Percentiles rank a stretch among this genome's conserved stretches.
Evolutionary conservation across 306 rosid genomes (phyloP).

Genomic region (Canavalia ensiformis): DNA sequence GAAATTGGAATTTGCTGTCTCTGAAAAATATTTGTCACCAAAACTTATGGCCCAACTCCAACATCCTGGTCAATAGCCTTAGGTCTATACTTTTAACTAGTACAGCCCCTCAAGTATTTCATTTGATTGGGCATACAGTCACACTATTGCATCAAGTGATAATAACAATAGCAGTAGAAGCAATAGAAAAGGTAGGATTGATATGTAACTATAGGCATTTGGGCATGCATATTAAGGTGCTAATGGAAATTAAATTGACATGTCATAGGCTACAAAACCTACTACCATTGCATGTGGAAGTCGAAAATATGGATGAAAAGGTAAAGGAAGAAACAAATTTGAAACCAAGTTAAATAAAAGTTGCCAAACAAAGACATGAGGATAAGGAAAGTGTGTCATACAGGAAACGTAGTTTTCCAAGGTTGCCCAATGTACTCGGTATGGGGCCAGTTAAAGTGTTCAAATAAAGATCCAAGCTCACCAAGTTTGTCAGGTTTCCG

Average conservation of each 20-base stretch:
- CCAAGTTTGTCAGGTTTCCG: constrained; percentile 79
- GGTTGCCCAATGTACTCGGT: constrained; percentile 68
- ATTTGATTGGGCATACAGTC: constrained; percentile 9
- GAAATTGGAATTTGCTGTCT: neutral
- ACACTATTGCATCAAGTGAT: constrained; percentile 28
- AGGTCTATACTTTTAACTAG: constrained; percentile 30
- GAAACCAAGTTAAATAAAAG: constrained; percentile 9
- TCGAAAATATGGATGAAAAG: constrained; percentile 12
- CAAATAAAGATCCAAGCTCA: constrained; percentile 95
- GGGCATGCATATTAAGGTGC: constrained; percentile 14
- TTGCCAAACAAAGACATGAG: constrained; percentile 44
- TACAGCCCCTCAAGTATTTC: constrained; percentile 20
- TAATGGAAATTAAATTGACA: constrained; percentile 23
- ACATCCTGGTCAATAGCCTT: neutral
- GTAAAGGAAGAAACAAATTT: constrained; percentile 33
- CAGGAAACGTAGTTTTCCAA: constrained; percentile 80
- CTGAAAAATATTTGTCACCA: neutral
- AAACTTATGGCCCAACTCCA: constrained; percentile 10
- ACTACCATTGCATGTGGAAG: constrained; percentile 25
- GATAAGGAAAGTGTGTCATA: constrained; percentile 62
- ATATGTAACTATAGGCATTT: constrained; percentile 24
- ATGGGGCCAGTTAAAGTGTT: constrained; percentile 64
- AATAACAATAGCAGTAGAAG: constrained; percentile 1
- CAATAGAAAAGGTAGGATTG: constrained; percentile 35
- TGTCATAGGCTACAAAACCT: constrained; percentile 19